Evolutionary conservation across 441 rosid genomes (phyloP).

Genomic region (Populus hybrid): DNA sequence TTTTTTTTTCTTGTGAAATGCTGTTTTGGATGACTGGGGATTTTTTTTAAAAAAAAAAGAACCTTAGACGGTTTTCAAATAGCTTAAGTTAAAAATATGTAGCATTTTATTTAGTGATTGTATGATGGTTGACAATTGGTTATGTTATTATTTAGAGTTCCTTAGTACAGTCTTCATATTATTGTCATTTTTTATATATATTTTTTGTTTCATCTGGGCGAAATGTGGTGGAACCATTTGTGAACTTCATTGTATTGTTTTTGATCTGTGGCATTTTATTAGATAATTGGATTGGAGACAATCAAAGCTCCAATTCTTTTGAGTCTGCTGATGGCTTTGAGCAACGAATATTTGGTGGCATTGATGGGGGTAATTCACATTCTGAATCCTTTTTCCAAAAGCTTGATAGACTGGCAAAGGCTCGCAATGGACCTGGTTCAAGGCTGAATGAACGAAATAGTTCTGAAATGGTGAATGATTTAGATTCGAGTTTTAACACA

Average conservation of each 20-base stretch:
- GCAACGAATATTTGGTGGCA: slow-evolving; percentile 41
- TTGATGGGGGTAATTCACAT: slow-evolving; percentile 24
- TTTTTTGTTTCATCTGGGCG: neutral
- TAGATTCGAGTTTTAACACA: slow-evolving; percentile 34
- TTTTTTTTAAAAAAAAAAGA: too few species aligned
- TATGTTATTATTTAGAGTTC: neutral
- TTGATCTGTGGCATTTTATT: neutral
- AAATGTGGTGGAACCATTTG: neutral
- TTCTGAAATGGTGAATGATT: slow-evolving; percentile 11
- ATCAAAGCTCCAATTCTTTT: slow-evolving; percentile 6
- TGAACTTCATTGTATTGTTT: neutral
- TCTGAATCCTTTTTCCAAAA: slow-evolving; percentile 40
- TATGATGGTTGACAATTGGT: neutral
- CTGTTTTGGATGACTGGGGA: neutral
- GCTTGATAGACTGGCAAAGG: slow-evolving; percentile 40
- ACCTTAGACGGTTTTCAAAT: neutral
- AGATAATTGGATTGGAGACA: slow-evolving; percentile 18
- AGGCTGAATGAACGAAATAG: slow-evolving; percentile 9
- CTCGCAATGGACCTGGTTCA: slow-evolving; percentile 11
- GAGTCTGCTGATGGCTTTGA: slow-evolving; percentile 43
- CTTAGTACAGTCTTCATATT: neutral
- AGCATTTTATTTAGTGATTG: neutral
- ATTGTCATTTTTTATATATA: neutral
- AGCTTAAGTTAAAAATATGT: neutral
- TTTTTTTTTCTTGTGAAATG: neutral